Evolutionary conservation across 805 yeast genomes (phyloP), one percentile per base, ranked within the genome.

Genomic region (Metschnikowia bowlesiae): DNA sequence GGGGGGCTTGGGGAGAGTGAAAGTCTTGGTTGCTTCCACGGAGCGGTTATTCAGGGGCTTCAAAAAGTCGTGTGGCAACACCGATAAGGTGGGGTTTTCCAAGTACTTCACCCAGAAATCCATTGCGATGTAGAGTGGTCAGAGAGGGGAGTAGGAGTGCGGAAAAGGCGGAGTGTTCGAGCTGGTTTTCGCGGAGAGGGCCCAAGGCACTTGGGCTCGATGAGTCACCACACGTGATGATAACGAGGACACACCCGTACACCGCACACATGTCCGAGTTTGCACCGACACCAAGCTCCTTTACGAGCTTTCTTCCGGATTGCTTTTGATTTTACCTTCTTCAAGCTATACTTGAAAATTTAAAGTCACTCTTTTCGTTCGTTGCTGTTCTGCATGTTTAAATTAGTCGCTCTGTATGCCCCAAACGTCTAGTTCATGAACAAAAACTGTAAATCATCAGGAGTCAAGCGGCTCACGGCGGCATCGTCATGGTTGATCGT

Each of bases 391-490:
- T n/a, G 22, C 22, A 4, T 22, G 22, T 1, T 22, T 22, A 4
- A 22, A 22, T 4, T 22, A 22, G 22, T 22, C 22, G 22, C 5
- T 22, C 22, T 22, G 22, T 22, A 22, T 22, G 22, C 22, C 22
- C 5, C 22, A 22, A 22, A 22, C 5, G 14, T 13, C 31, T 70
- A 92, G 61, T 89, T 90, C 75, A 83, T 87, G 69, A 94, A 94
- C 71, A 94, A 78, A 68, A 94, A 94, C 68, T 94, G 97, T 71
- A 94, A 78, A 66, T 94, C 99, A 36, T 89, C 95, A 0, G 97
- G 96, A 0, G 97, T 90, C 54, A 94, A 75, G 53, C 91, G 75
- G 63, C 79, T 90, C 42, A 94, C 85, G 1, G 99, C 98, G 11
- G 85, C 86, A 57, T 89, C 95, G 61, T 94, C 99, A 49, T 85